Conservation (phyloP, 495 filamentous ascomycete genomes). For the Wilcoxina mikolae region DNA sequence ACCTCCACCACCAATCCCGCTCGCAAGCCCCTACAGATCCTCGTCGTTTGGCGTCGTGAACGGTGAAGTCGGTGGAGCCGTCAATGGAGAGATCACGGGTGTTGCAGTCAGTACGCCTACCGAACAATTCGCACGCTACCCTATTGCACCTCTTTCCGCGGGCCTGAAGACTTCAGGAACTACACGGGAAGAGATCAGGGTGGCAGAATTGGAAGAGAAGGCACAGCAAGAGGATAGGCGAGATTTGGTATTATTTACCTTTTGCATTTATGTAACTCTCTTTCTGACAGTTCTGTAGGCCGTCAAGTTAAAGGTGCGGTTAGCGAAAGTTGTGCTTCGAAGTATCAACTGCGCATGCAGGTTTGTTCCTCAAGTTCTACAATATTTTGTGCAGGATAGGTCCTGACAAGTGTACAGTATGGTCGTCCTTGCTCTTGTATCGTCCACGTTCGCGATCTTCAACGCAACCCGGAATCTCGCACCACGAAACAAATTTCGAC, state of each 20-base stretch:
- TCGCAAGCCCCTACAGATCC: constrained; percentile 1
- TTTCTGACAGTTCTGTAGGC: constrained; percentile 44
- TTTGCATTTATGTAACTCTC: not conserved
- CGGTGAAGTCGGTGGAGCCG: constrained; percentile 16
- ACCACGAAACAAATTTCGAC: constrained; percentile 57
- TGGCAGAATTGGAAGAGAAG: constrained; percentile 39
- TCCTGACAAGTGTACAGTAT: constrained; percentile 9
- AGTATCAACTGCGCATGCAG: constrained; percentile 83
- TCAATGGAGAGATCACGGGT: not conserved
- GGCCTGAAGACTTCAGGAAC: constrained; percentile 20
- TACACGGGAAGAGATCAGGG: constrained; percentile 17
- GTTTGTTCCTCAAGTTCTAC: constrained; percentile 69
- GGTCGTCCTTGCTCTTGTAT: constrained; percentile 79
- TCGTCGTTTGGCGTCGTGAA: constrained; percentile 22
- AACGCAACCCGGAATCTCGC: constrained; percentile 61
- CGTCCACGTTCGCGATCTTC: constrained; percentile 76
- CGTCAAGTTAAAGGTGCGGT: constrained; percentile 79
- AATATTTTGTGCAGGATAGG: too few species aligned
- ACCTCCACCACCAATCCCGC: constrained; percentile 13
- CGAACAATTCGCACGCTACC: constrained; percentile 14
- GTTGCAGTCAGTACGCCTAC: constrained; percentile 1
- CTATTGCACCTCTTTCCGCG: constrained; percentile 24
- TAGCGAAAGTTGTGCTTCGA: constrained; percentile 87
- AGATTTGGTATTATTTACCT: constrained; percentile 56
- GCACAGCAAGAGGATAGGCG: constrained; percentile 68